These are phyloP conservation scores for Elsinoe fawcettii DNA, from an alignment of 2,329 filamentous ascomycete species.

Conservation along the genomic window DNA sequence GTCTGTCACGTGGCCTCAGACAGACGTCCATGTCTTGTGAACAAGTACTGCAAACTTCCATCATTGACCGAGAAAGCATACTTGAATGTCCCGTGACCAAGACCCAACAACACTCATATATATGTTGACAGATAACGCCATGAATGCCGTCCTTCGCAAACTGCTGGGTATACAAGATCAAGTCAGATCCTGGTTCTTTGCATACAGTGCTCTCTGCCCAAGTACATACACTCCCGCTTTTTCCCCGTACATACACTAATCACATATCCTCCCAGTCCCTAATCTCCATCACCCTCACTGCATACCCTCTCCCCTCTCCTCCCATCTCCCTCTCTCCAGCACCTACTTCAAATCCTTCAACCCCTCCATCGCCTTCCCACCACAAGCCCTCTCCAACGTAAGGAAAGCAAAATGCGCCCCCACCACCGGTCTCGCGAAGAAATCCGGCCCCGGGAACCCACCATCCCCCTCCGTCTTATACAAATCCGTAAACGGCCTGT, in stretches of 20 bases:
- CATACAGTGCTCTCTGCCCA: neutral
- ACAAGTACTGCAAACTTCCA: too few relatives aligned
- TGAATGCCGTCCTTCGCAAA: too few relatives aligned
- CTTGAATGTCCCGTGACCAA: too few relatives aligned
- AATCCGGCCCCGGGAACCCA: constrained; percentile 64
- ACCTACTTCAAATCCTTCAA: constrained; percentile 42
- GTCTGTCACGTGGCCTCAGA: too few relatives aligned
- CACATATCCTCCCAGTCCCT: neutral
- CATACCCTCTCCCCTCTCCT: neutral
- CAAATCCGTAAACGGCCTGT: constrained; percentile 71
- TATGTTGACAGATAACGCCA: too few relatives aligned
- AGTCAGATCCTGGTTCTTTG: neutral
- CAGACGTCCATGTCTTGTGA: too few relatives aligned
- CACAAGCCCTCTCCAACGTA: constrained; percentile 72
- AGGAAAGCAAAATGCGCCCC: constrained; percentile 81
- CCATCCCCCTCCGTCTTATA: constrained; percentile 74
- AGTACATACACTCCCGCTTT: neutral
- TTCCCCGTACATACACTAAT: neutral
- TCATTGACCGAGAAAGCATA: too few relatives aligned
- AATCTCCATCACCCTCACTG: neutral
- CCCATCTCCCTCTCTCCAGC: constrained; percentile 5
- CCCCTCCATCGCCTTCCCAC: constrained; percentile 55
- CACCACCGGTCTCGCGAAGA: constrained; percentile 76
- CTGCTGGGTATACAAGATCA: too few relatives aligned
- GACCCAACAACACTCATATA: too few relatives aligned